Evolutionary conservation across 2,329 filamentous ascomycete genomes (phyloP).

Genomic region (Mollisiaceae sp.): DNA sequence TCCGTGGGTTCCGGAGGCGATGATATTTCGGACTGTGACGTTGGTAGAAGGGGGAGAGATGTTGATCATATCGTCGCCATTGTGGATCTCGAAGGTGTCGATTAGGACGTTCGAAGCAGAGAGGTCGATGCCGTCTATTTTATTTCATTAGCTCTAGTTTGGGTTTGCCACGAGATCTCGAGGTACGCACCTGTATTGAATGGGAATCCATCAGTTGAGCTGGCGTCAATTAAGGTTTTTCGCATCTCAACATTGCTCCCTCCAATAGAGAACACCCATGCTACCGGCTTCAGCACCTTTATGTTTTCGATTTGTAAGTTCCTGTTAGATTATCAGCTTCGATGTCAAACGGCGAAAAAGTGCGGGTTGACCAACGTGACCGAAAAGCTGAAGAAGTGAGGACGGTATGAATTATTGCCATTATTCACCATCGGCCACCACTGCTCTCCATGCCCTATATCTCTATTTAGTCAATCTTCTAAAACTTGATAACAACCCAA

Average conservation of each 20-base stretch:
- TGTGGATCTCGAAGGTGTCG: neutral
- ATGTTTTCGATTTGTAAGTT: neutral
- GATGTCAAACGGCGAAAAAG: neutral
- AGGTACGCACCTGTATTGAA: neutral
- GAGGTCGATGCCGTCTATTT: neutral
- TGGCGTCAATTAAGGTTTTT: neutral
- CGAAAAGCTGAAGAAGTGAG: slow-evolving; percentile 7
- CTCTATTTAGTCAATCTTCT: neutral
- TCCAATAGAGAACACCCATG: slow-evolving; percentile 2
- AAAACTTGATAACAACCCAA: neutral
- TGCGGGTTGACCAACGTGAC: neutral
- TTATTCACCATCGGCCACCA: neutral
- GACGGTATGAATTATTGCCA: neutral
- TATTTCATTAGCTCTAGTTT: neutral
- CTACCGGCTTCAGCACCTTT: neutral
- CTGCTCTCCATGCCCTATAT: neutral
- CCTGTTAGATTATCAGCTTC: neutral
- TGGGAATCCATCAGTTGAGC: neutral
- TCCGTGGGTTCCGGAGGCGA: neutral
- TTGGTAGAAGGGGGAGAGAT: neutral
- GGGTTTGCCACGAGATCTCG: neutral
- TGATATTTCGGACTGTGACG: slow-evolving; percentile 6
- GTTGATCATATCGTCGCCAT: slow-evolving; percentile 5
- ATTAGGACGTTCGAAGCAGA: neutral
- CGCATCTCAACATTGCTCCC: neutral